Evolutionary conservation across 257 asterid species (phyloP), one percentile per base, ranked within the genome.

Genomic region (Plantago major): DNA sequence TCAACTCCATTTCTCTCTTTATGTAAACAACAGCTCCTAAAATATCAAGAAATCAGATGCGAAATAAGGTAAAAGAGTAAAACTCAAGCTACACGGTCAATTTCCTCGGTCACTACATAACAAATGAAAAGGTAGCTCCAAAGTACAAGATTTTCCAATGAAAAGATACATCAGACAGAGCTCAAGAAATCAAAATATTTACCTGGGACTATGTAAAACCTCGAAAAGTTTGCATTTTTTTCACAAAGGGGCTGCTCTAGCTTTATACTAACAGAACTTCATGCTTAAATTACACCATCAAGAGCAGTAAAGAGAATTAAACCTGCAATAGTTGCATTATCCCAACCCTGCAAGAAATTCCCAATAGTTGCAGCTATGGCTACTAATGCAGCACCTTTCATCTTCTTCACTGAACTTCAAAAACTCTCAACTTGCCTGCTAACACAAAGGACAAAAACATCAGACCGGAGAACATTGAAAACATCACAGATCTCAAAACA

Each of bases 281-380:
- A 33, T 33, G 40, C 40, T 33, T 33, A 33, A 33, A 33, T 4
- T 33, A 33, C 4, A 22, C 42, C 15, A 19, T 45, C 16, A 58
- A 18, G 46, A 55, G 66, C 2, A 65, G 49, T 10, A 60, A 58
- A 45, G 14, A 22, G 26, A 22, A 22, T 22, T 22, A 22, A 38
- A 87, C 96, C 96, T 67, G 96, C 90, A 68, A 87, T 87, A 42
- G 91, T 87, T 51, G 94, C 95, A 82, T 87, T 84, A 65, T 87
- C 95, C 95, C 95, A 87, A 53, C 95, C 95, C 78, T 87, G 94
- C 78, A 87, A 76, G 33, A 87, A 68, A 68, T 84, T 87, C 52
- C 95, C 95, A 74, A 87, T 77, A 12, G 96, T 77, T 15, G 94
- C 96, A 46, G 78, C 79, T 70, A 87, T 78, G 60, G 96, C 94